Conservation (phyloP, 306 rosid genomes). For the Potentilla sterilis region DNA sequence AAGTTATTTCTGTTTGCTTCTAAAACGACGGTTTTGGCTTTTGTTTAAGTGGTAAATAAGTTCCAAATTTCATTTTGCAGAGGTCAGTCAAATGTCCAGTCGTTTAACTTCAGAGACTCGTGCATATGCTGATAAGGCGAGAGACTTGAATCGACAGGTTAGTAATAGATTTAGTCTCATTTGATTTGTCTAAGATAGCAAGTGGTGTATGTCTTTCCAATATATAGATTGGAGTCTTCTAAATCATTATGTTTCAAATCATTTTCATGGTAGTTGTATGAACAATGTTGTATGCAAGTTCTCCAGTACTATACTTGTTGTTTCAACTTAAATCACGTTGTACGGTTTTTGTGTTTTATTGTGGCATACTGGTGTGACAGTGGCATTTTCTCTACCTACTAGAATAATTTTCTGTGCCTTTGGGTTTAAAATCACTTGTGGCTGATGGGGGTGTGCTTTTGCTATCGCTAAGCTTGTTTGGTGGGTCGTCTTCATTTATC, state of each 20-base stretch:
- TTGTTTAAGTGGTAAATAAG: slow-evolving; percentile 16
- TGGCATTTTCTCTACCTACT: not conserved
- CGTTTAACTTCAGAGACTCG: slow-evolving; percentile 95
- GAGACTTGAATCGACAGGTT: slow-evolving; percentile 92
- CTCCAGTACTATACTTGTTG: not conserved
- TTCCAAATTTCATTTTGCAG: slow-evolving; percentile 51
- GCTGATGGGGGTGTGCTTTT: not conserved
- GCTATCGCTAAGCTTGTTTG: slow-evolving; percentile 19
- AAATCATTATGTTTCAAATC: not conserved
- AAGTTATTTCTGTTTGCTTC: slow-evolving; percentile 34
- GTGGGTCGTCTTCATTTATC: not conserved
- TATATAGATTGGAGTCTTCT: not conserved
- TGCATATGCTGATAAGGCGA: slow-evolving; percentile 87
- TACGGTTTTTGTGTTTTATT: not conserved
- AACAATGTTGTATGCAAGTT: not conserved
- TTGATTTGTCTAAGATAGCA: not conserved
- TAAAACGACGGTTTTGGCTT: not conserved
- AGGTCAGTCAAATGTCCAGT: slow-evolving; percentile 98
- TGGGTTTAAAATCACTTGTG: not conserved
- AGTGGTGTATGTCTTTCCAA: not conserved
- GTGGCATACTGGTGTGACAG: not conserved
- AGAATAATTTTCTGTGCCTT: not conserved
- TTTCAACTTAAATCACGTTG: not conserved
- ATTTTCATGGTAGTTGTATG: not conserved
- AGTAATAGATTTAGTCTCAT: slow-evolving; percentile 26